Evolutionary conservation across 768 basidiomycete species (phyloP).

Genomic region (Leucocoprinus sp.): DNA sequence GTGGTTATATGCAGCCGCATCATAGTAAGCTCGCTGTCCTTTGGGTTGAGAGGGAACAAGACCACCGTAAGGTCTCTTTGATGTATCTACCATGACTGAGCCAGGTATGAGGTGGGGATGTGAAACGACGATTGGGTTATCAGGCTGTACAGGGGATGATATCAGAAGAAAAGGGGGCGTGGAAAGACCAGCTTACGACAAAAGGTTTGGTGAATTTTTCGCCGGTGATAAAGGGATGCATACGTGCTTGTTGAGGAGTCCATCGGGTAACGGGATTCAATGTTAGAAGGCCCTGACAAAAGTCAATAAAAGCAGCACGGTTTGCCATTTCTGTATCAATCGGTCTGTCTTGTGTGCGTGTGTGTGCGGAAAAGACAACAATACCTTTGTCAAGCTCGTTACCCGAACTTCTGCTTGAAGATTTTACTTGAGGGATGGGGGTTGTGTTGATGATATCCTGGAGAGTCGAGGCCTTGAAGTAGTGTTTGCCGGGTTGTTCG

Average conservation of each 20-base stretch:
- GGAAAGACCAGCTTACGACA: conserved; percentile 41
- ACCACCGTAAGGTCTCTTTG: conserved; percentile 90
- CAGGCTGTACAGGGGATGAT: conserved; percentile 34
- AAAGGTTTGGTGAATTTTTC: conserved; percentile 90
- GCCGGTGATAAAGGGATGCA: conserved; percentile 97
- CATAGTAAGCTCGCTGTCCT: conserved; percentile 78
- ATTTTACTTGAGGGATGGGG: conserved; percentile 83
- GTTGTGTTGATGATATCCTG: conserved; percentile 96
- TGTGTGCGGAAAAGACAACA: no score
- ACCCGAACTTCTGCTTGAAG: conserved; percentile 52
- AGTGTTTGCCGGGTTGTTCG: conserved; percentile 98
- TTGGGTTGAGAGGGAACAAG: conserved; percentile 85
- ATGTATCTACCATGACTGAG: conserved; percentile 42
- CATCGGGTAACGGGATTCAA: conserved; percentile 93
- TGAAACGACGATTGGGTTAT: conserved; percentile 28
- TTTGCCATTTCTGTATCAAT: conserved; percentile 82
- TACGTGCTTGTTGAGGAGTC: conserved; percentile 92
- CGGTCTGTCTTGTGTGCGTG: no score
- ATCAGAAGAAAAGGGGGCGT: conserved; percentile 3
- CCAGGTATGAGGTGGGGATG: conserved; percentile 23
- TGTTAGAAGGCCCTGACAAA: conserved; percentile 89
- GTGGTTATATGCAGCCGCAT: conserved; percentile 91
- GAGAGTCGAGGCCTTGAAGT: conserved; percentile 89
- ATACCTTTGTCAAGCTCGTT: conserved; percentile 93
- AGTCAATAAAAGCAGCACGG: conserved; percentile 93